These are phyloP conservation scores for Oryza rufipogon DNA, from an alignment of 176 grass and related monocot species.

Conservation along the genomic window DNA sequence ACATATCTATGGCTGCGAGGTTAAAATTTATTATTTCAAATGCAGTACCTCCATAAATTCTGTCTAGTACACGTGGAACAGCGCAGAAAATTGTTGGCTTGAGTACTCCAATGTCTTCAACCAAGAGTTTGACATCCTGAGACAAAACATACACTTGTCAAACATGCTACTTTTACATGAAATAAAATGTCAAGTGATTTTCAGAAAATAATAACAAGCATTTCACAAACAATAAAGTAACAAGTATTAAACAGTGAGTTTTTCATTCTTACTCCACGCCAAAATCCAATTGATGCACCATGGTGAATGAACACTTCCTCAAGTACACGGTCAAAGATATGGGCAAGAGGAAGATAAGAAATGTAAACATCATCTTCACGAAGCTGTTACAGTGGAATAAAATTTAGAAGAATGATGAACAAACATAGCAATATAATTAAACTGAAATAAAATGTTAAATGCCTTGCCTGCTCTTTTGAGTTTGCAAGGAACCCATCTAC, in stretches of 20 bases:
- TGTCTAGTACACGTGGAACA: constrained; percentile 93
- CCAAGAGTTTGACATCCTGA: constrained; percentile 92
- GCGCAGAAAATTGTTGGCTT: constrained; percentile 93
- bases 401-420: constrained; percentile 32
- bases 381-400: constrained; percentile 53
- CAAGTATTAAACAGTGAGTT: not conserved
- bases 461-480: constrained; percentile 62
- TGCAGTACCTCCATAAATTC: constrained; percentile 79
- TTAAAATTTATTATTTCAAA: constrained; percentile 7
- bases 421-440: not conserved
- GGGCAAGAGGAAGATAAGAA: constrained; percentile 92
- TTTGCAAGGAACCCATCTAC: constrained; percentile 55
- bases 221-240: not conserved
- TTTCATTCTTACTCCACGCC: constrained; percentile 79
- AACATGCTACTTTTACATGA: constrained; percentile 4
- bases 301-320: constrained; percentile 93
- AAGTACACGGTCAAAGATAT: constrained; percentile 93
- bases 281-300: constrained; percentile 93
- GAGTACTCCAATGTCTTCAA: constrained; percentile 94
- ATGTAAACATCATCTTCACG: constrained; percentile 66
- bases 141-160: constrained; percentile 35
- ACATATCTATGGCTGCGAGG: not conserved
- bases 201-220: not conserved
- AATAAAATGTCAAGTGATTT: not conserved
- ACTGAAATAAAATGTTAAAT: constrained; percentile 9